These are phyloP conservation scores for Inga leiocalycina DNA, from an alignment of 306 rosid genomes.

Conservation along the genomic window DNA sequence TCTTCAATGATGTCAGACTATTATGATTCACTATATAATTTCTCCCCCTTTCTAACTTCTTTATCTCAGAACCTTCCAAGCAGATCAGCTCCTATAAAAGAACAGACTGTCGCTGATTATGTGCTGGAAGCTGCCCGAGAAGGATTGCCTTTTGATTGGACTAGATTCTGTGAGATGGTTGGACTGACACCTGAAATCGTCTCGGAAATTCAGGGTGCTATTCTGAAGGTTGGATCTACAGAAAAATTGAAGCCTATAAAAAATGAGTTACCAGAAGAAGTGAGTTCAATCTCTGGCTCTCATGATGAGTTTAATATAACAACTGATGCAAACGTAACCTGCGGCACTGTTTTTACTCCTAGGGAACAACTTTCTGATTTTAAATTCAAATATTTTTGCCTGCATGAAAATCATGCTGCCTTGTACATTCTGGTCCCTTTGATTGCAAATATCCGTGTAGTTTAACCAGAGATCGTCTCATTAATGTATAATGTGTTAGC, in stretches of 20 bases:
- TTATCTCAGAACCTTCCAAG: slow-evolving; percentile 59
- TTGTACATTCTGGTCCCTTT: slow-evolving; percentile 8
- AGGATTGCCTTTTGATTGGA: slow-evolving; percentile 77
- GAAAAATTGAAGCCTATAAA: slow-evolving; percentile 91
- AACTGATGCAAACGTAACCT: slow-evolving; percentile 15
- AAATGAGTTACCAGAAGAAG: slow-evolving; percentile 78
- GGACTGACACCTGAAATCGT: slow-evolving; percentile 53
- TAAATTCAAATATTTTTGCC: not conserved
- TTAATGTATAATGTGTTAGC: not conserved
- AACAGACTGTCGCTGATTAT: slow-evolving; percentile 73
- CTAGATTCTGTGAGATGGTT: slow-evolving; percentile 56
- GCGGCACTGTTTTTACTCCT: not conserved
- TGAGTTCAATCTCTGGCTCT: slow-evolving; percentile 48
- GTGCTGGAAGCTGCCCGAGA: slow-evolving; percentile 78
- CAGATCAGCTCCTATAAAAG: slow-evolving; percentile 84
- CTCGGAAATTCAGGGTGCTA: slow-evolving; percentile 60
- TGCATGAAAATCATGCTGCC: slow-evolving; percentile 18
- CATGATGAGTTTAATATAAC: slow-evolving; percentile 4
- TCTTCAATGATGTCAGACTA: slow-evolving; percentile 16
- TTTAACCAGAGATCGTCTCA: not conserved
- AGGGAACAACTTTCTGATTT: not conserved
- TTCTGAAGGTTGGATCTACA: slow-evolving; percentile 69
- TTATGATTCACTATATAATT: slow-evolving; percentile 16
- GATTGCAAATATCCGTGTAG: not conserved
- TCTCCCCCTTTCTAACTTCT: slow-evolving; percentile 10